Percentiles rank a stretch among this genome's conserved stretches.
phyloP scores from a whole-genome alignment of 2,329 filamentous ascomycete genomes.

The Dactylella cylindrospora region DNA sequence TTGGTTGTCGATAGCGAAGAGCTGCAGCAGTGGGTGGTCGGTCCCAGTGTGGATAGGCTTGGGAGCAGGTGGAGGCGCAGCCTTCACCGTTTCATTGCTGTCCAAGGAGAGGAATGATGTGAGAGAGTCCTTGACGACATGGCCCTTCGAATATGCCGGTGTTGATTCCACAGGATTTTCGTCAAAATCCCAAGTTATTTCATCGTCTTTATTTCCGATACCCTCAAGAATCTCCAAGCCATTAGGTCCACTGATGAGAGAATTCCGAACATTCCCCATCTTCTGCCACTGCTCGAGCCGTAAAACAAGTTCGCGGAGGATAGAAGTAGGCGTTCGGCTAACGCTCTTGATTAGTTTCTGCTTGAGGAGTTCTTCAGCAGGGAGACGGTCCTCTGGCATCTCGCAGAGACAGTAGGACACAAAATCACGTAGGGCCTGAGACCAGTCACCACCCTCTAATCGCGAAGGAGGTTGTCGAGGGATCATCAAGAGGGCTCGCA shows the following conservation, averaged over 20 bases:
- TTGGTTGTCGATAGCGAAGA: constrained; percentile 22
- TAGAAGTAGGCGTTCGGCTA: constrained; percentile 43
- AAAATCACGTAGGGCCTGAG: constrained; percentile 67
- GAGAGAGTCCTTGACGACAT: constrained; percentile 24
- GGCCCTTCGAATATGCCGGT: constrained; percentile 14
- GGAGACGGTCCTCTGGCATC: constrained; percentile 67
- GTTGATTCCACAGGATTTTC: constrained; percentile 12
- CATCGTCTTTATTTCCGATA: constrained; percentile 12
- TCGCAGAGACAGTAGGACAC: constrained; percentile 73
- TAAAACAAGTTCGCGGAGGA: constrained; percentile 47
- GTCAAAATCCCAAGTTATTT: constrained; percentile 43
- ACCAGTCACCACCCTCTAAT: constrained; percentile 71
- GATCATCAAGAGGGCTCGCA: constrained; percentile 60
- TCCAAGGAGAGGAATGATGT: constrained; percentile 33
- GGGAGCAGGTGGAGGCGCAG: constrained; percentile 6
- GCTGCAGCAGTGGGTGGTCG: constrained; percentile 34
- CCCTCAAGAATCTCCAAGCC: constrained; percentile 25
- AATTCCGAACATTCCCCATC: constrained; percentile 47
- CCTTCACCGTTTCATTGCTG: constrained; percentile 31
- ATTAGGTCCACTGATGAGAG: constrained; percentile 42
- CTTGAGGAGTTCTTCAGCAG: constrained; percentile 50
- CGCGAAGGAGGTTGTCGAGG: constrained; percentile 63
- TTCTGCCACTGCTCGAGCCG: constrained; percentile 48
- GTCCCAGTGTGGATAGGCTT: constrained; percentile 20
- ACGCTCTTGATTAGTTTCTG: constrained; percentile 47